Base-by-base conservation (phyloP, 495 filamentous ascomycete genomes). In the Penicillium manginii region DNA sequence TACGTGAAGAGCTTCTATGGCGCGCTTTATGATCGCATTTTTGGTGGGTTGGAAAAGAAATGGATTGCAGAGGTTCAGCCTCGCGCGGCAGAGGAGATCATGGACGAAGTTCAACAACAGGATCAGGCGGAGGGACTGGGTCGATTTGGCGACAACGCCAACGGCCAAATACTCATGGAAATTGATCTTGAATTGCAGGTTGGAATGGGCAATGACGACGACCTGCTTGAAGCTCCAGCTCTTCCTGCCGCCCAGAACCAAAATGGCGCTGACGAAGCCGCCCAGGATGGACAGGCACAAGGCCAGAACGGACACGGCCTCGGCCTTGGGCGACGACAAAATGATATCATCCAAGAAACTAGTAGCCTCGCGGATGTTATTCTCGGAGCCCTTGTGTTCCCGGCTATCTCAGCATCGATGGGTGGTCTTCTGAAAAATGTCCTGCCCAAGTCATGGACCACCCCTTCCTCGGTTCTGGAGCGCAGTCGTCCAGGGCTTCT, bases 41-140 rank as follows among this genome's bases (percentile, higher is more conserved):
- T 91, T 61, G 83, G 79, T 15, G 70, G 76, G 18, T 66, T 85
- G 29, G 88, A 92, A 71, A 80, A 72, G 57, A 83, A 78, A 53
- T 91, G 91, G 81, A 78, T 86, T 22, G 76, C 80, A 26, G 85
- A 88, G 58, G 81, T 91, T 3, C 86, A 87, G 50, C 86, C 86
- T 18, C 80, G 85, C n/a, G 74, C 70, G 18, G 79, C 80, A 22
- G 83, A 80, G 4, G 74, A 78, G n/a, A 73, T 77, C 7, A 68
- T 77, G 3, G 74, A 78, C 22, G 75, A 81, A 48, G 78, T 74
- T 4, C 75, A 72, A 29, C 72, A 76, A n/a, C 71, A 78, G 40
- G 71, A 76, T 32, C 76, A 79, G n/a, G 73, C 70, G 18, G 77
- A 77, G 23, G 74, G 63, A 19, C 68, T 65, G 2, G 68, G 69